Evolutionary conservation across 768 basidiomycete species (phyloP).

Genomic region (Leccinum rimulosum): DNA sequence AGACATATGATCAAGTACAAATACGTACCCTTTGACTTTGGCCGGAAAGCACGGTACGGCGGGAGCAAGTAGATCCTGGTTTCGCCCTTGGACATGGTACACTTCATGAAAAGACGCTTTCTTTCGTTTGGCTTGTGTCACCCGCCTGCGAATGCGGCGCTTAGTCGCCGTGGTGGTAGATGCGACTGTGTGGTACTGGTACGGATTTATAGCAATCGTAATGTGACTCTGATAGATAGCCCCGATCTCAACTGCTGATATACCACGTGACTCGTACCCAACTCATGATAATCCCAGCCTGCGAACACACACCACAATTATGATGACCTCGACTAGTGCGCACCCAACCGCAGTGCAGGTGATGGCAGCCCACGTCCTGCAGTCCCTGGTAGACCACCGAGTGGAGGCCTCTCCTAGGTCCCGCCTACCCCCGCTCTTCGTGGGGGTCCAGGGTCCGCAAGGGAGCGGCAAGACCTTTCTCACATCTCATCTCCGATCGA

Average conservation of each 20-base stretch:
- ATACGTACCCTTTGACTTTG: slow-evolving; percentile 94
- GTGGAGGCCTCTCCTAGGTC: slow-evolving; percentile 10
- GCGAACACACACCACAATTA: not conserved
- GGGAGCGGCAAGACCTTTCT: slow-evolving; percentile 91
- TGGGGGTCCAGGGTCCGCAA: slow-evolving; percentile 91
- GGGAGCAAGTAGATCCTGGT: slow-evolving; percentile 40
- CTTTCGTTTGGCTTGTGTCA: slow-evolving; percentile 7
- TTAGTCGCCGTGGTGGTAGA: slow-evolving; percentile 19
- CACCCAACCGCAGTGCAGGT: slow-evolving; percentile 35
- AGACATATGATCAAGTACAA: slow-evolving; percentile 99
- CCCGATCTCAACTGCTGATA: not conserved
- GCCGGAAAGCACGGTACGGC: slow-evolving; percentile 88
- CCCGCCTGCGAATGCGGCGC: slow-evolving; percentile 11
- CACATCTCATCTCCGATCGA: slow-evolving; percentile 51
- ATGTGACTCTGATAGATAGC: slow-evolving; percentile 16
- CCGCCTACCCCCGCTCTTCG: slow-evolving; percentile 59
- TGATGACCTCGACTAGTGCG: slow-evolving; percentile 15
- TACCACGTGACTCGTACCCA: slow-evolving; percentile 14
- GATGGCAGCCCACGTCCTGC: slow-evolving; percentile 40
- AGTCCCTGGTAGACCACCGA: slow-evolving; percentile 35
- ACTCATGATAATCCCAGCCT: not conserved
- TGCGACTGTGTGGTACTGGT: slow-evolving; percentile 21
- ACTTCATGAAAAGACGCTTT: slow-evolving; percentile 6
- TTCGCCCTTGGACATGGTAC: not conserved
- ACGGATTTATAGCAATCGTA: slow-evolving; percentile 29